Percentiles rank a stretch among this genome's conserved stretches.
These are phyloP conservation scores for Ettlia oleoabundans DNA, from an alignment of 139 green algal genomes.

Conservation along the genomic window DNA sequence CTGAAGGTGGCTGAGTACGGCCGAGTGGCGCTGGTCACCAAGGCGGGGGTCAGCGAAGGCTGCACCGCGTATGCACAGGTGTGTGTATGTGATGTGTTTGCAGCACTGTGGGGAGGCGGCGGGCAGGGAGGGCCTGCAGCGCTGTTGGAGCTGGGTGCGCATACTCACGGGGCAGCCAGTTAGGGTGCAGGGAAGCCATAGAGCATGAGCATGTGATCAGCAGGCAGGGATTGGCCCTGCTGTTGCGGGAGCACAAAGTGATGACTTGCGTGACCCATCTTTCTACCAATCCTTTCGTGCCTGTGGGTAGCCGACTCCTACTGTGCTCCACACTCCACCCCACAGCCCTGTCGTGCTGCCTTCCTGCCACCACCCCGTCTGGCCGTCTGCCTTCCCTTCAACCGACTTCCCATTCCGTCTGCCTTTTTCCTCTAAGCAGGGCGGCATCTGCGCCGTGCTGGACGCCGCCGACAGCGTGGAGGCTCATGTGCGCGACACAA, in stretches of 20 bases:
- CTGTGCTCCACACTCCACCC: no score
- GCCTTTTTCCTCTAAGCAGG: slow-evolving; percentile 57
- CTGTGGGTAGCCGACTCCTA: no score
- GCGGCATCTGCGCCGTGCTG: slow-evolving; percentile 95
- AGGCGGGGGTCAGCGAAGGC: slow-evolving; percentile 80
- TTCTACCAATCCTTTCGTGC: no score
- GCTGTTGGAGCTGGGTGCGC: background rate
- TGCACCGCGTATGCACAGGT: slow-evolving; percentile 84
- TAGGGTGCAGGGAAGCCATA: no score
- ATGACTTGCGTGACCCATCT: no score
- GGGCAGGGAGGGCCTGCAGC: no score
- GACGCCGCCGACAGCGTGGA: slow-evolving; percentile 85
- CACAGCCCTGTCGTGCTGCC: background rate
- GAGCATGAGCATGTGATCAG: no score
- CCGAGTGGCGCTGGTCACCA: slow-evolving; percentile 94
- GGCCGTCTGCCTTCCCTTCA: background rate
- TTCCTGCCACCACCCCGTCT: background rate
- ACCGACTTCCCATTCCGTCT: background rate
- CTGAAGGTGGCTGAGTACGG: slow-evolving; percentile 93
- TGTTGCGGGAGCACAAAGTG: no score
- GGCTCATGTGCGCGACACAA: slow-evolving; percentile 91
- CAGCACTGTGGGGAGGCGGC: background rate
- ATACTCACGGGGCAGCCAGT: no score
- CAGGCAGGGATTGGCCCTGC: no score
- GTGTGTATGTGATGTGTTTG: background rate